Percentiles rank a stretch among this genome's conserved stretches.
Evolutionary conservation across 768 basidiomycete genomes (phyloP).

Genomic region (Hypsizygus marmoreus): DNA sequence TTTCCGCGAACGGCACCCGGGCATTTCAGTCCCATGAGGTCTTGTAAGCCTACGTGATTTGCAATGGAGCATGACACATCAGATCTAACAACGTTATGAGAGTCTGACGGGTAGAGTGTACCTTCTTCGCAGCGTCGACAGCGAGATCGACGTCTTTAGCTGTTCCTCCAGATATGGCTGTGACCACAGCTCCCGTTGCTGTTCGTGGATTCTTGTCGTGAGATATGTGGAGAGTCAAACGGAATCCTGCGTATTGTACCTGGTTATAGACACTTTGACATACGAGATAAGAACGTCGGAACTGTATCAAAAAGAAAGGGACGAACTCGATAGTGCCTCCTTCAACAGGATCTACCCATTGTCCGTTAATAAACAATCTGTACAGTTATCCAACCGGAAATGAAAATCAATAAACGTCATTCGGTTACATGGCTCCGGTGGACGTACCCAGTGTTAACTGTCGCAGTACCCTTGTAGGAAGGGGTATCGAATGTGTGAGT

Average conservation of each 20-base stretch:
- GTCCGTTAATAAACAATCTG: conserved; percentile 73
- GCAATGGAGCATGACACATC: background rate
- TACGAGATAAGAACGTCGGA: conserved; percentile 58
- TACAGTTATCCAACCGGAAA: background rate
- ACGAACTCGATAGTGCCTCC: conserved; percentile 71
- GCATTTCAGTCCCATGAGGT: conserved; percentile 61
- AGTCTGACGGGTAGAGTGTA: conserved; percentile 18
- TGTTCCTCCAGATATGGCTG: conserved; percentile 58
- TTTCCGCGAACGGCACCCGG: conserved; percentile 38
- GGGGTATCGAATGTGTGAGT: conserved; percentile 24
- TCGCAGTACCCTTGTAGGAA: conserved; percentile 19
- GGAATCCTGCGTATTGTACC: conserved; percentile 8
- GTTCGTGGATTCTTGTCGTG: too few relatives aligned
- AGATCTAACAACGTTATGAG: background rate
- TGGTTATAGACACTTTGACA: conserved; percentile 9
- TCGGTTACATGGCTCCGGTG: too few relatives aligned
- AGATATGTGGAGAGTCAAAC: too few relatives aligned
- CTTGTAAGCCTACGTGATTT: conserved; percentile 41
- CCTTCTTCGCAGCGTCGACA: conserved; percentile 65
- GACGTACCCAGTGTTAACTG: conserved; percentile 23
- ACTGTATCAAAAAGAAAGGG: background rate
- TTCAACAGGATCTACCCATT: conserved; percentile 61
- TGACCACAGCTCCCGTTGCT: conserved; percentile 69
- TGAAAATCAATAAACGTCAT: background rate
- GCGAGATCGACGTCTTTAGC: conserved; percentile 76